Evolutionary conservation across 257 asterid genomes (phyloP).

Genomic region (Marsdenia floribunda): DNA sequence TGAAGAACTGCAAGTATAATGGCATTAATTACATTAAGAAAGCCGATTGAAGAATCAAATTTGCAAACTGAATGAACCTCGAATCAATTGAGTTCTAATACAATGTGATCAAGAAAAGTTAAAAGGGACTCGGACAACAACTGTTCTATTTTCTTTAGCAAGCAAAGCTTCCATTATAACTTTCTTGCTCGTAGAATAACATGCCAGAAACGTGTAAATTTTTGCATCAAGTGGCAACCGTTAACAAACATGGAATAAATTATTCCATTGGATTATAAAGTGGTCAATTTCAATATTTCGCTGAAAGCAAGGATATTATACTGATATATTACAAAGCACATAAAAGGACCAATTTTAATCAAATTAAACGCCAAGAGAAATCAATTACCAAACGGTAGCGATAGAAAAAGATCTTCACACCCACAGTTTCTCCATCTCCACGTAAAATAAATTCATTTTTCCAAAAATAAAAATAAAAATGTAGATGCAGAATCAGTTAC

Average conservation of each 20-base stretch:
- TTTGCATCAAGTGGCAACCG: background rate
- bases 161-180: background rate
- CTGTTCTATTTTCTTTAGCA: background rate
- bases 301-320: background rate
- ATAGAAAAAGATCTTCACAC: background rate
- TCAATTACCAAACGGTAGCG: background rate
- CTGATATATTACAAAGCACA: background rate
- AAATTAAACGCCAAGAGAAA: background rate
- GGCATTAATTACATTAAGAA: background rate
- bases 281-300: background rate
- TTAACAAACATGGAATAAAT: background rate
- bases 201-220: background rate
- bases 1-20: conserved; percentile 48
- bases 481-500: conserved; percentile 26
- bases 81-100: background rate
- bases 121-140: background rate
- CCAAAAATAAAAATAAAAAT: background rate
- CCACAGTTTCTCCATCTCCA: background rate
- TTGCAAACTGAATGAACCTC: background rate
- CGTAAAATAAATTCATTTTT: background rate
- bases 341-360: background rate
- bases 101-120: background rate
- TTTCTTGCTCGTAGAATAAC: background rate
- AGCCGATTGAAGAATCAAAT: background rate
- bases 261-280: background rate